Evolutionary conservation across 148 eudicot genomes (phyloP).

Genomic region (Selenicereus undatus): DNA sequence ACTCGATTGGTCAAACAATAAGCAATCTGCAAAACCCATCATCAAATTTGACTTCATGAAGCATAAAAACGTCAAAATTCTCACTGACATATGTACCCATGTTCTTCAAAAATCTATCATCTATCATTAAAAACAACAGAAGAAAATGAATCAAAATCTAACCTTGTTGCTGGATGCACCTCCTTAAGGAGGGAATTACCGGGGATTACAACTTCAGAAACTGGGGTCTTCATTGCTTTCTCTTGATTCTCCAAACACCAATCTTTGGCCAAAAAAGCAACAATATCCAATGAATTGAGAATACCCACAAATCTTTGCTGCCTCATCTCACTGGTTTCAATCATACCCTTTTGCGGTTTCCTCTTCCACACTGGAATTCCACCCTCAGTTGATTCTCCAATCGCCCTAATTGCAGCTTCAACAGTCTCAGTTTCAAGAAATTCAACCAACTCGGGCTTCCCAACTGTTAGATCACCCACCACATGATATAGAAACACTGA

Average conservation of each 20-base stretch:
- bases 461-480: conserved; percentile 96
- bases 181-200: conserved; percentile 69
- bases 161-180: conserved; percentile 98
- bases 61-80: background rate
- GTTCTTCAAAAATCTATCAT: background rate
- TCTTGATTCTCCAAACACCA: conserved; percentile 74
- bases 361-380: conserved; percentile 87
- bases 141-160: conserved; percentile 6
- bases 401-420: conserved; percentile 72
- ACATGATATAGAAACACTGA: conserved; percentile 91
- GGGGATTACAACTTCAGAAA: conserved; percentile 69
- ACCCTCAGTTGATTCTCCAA: conserved; percentile 78
- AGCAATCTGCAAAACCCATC: background rate
- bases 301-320: conserved; percentile 82
- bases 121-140: background rate
- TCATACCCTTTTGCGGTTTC: conserved; percentile 39
- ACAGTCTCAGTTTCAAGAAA: conserved; percentile 77
- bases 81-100: background rate
- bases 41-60: background rate
- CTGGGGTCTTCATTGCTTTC: conserved; percentile 81
- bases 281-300: conserved; percentile 79
- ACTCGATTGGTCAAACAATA: background rate
- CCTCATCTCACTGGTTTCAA: conserved; percentile 71
- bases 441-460: conserved; percentile 82
- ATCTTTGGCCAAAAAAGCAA: conserved; percentile 74